These are phyloP conservation scores for Parietaria judaica DNA, from an alignment of 306 rosid species.

Conservation along the genomic window DNA sequence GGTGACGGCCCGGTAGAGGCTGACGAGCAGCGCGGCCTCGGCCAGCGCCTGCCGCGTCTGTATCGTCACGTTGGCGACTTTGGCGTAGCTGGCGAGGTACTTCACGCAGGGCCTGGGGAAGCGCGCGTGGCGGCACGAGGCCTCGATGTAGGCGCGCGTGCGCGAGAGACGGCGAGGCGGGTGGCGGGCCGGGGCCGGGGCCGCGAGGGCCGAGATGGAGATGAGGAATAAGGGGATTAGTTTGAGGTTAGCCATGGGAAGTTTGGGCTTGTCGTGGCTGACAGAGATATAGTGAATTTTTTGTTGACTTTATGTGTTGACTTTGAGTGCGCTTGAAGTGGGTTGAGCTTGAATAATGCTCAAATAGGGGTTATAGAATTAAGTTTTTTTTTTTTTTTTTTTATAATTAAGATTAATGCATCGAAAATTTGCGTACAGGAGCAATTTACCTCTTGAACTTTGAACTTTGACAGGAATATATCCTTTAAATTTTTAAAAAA, in stretches of 20 bases:
- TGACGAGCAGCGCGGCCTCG: slow-evolving; percentile 37
- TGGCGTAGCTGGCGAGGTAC: slow-evolving; percentile 24
- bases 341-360: slow-evolving; percentile 7
- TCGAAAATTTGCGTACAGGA: no score
- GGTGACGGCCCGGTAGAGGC: slow-evolving; percentile 35
- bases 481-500: no score
- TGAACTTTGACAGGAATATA: no score
- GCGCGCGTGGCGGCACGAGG: slow-evolving; percentile 41
- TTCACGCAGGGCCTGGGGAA: slow-evolving; percentile 38
- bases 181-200: slow-evolving; percentile 8
- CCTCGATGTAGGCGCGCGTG: slow-evolving; percentile 25
- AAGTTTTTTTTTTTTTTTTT: background rate
- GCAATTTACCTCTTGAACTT: no score
- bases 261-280: slow-evolving; percentile 7
- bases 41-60: slow-evolving; percentile 35
- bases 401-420: no score
- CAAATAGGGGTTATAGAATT: background rate
- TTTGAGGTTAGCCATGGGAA: slow-evolving; percentile 29
- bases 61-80: slow-evolving; percentile 12
- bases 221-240: slow-evolving; percentile 14
- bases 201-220: slow-evolving; percentile 14
- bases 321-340: slow-evolving; percentile 26
- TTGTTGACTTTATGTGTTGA: background rate
- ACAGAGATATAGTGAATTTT: slow-evolving; percentile 22
- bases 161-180: slow-evolving; percentile 13